Conservation (phyloP, 495 filamentous ascomycete genomes). For the Oidiodendron maius region DNA sequence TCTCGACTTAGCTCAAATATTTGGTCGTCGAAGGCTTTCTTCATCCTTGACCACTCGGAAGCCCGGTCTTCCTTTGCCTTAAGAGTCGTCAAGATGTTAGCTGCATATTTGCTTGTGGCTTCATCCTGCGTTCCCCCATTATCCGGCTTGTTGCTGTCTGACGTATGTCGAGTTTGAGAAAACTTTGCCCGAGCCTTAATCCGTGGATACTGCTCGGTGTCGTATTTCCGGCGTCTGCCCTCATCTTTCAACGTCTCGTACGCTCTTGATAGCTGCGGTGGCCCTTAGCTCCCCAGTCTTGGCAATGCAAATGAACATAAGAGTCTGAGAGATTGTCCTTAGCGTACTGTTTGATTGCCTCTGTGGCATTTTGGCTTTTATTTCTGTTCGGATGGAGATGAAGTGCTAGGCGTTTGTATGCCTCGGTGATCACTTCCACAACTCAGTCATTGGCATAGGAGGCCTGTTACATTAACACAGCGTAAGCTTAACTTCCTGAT, state of each 20-base stretch:
- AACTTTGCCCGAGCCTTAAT: slow-evolving; percentile 3
- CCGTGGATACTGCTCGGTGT: slow-evolving; percentile 19
- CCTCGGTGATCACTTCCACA: slow-evolving; percentile 20
- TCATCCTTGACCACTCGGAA: slow-evolving; percentile 22
- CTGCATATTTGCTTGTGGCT: slow-evolving; percentile 20
- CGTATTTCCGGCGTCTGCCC: too few relatives aligned
- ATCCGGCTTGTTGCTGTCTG: not conserved
- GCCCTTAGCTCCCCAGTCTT: too few relatives aligned
- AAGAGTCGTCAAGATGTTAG: slow-evolving; percentile 23
- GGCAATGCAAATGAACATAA: too few relatives aligned
- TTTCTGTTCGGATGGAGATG: too few relatives aligned
- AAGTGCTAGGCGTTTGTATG: slow-evolving; percentile 26
- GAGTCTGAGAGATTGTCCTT: too few relatives aligned
- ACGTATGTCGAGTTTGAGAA: not conserved
- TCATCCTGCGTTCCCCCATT: slow-evolving; percentile 13
- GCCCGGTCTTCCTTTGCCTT: slow-evolving; percentile 25
- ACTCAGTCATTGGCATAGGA: too few relatives aligned
- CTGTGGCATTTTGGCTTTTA: too few relatives aligned
- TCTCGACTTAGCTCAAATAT: slow-evolving; percentile 23
- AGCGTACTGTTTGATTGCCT: too few relatives aligned
- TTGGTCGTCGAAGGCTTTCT: slow-evolving; percentile 19
- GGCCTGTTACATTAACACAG: too few relatives aligned
- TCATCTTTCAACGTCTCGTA: too few relatives aligned
- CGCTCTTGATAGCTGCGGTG: too few relatives aligned
- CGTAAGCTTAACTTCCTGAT: too few relatives aligned